phyloP scores from a whole-genome alignment of 169 alveolate genomes.

The Toxoplasma gondii region DNA sequence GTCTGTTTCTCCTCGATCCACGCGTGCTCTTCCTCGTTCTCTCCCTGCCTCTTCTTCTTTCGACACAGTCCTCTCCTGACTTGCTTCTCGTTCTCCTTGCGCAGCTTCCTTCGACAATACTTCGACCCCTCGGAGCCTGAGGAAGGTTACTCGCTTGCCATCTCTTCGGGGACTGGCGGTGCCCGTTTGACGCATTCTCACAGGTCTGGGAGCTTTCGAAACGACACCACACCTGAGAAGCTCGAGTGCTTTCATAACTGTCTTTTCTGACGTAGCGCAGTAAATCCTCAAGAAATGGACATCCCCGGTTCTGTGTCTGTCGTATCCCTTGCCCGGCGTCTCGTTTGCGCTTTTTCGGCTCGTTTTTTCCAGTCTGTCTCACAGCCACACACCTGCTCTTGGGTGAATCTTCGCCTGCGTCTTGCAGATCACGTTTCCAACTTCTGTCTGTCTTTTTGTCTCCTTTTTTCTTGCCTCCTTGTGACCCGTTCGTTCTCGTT shows the following conservation, averaged over 20 bases:
- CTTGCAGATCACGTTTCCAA: too few relatives aligned
- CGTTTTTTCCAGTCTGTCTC: too few relatives aligned
- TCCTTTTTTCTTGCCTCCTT: neutral
- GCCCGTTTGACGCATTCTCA: constrained; percentile 91
- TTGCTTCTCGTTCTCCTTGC: neutral
- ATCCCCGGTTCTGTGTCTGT: neutral
- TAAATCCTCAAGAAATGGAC: too few relatives aligned
- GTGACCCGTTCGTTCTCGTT: neutral
- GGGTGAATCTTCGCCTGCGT: too few relatives aligned
- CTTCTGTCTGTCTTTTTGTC: neutral
- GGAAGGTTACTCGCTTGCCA: constrained; percentile 73
- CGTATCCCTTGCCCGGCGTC: neutral
- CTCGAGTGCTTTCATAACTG: neutral
- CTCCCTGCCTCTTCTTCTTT: neutral
- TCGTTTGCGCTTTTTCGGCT: too few relatives aligned
- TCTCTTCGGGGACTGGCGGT: constrained; percentile 81
- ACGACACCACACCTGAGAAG: constrained; percentile 18
- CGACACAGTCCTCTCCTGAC: neutral
- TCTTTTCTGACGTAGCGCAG: too few relatives aligned
- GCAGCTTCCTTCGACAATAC: constrained; percentile 73
- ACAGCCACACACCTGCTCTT: too few relatives aligned
- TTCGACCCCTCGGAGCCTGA: constrained; percentile 79
- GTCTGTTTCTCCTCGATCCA: too few relatives aligned
- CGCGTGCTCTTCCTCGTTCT: too few relatives aligned
- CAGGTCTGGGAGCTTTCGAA: constrained; percentile 33